Percentiles rank a stretch among this genome's conserved stretches.
Conservation (phyloP, 208 protist species). For the Leishmania tropica region DNA sequence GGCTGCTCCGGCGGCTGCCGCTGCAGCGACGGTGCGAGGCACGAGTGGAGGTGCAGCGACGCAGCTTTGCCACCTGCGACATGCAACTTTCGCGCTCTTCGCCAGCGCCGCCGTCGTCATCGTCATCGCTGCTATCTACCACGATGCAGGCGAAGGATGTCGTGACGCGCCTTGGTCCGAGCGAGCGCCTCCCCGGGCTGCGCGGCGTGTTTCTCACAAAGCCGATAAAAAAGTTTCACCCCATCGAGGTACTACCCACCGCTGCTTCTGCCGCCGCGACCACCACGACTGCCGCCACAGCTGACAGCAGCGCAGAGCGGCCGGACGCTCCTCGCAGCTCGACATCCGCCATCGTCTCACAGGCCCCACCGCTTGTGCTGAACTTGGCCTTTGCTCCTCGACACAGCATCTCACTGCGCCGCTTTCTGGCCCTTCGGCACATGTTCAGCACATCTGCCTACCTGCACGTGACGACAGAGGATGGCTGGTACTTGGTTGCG, state of each 20-base stretch:
- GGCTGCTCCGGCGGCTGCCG: neutral
- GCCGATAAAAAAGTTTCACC: conserved; percentile 73
- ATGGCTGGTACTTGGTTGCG: conserved; percentile 71
- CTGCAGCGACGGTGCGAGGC: neutral
- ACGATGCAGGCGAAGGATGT: conserved; percentile 13
- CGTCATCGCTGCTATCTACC: neutral
- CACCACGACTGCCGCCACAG: neutral
- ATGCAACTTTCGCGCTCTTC: neutral
- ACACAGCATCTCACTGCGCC: conserved; percentile 60
- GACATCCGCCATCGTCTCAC: neutral
- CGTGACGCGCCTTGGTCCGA: conserved; percentile 59
- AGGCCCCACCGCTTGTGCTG: conserved; percentile 53
- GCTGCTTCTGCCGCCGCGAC: conserved; percentile 7
- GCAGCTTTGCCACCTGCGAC: conserved; percentile 4
- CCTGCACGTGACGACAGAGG: conserved; percentile 56
- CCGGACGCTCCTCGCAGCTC: neutral
- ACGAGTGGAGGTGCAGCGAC: neutral
- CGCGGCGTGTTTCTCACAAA: conserved; percentile 63
- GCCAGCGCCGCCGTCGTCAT: neutral
- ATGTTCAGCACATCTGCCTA: conserved; percentile 53
- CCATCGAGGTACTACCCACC: conserved; percentile 54
- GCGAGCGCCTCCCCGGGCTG: conserved; percentile 45
- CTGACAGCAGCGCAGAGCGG: neutral
- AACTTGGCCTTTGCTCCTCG: conserved; percentile 55
- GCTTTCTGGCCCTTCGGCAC: conserved; percentile 76